Base-by-base conservation (phyloP, 225 moss, liverwort and hornwort genomes). In the Pseudoscleropodium purum region DNA sequence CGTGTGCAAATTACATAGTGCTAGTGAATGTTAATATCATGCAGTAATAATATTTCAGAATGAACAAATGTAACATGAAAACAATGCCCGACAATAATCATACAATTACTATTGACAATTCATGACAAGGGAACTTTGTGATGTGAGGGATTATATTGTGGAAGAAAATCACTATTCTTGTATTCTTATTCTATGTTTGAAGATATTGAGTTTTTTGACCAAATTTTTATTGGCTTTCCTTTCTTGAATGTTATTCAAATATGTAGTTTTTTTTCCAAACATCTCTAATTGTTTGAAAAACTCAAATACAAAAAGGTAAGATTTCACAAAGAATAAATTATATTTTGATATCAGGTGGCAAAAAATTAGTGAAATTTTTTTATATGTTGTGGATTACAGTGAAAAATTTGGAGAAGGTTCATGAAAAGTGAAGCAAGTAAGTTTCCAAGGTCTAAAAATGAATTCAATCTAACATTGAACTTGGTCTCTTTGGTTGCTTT, bases 271-370 rank as follows among this genome's bases (percentile, higher is more conserved):
- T 0, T 27, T 43, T 73, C 9, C 7, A 73, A 73, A 43, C 0
- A 2, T 73, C 9, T 27, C 3, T 3, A 43, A 16, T 16, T 27
- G 16, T 73, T 73, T 16, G 2, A 73, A 43, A 16, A 16, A 15
- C 5, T 27, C 5, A 27, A 73, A 15, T 73, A 3, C 3, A 15
- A 73, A 56, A 73, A 43, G 3, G 6, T 27, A 9, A 15, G 9
- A 27, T 41, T 72, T 43, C 0, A 0, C 9, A n/a, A 27, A 0
- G 10, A 0, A 27, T 17, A 0, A 27, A 16, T 0, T 41, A 0
- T 72, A 41, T 26, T 41, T 41, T 41, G 14, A 41, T 15, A 72
- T 26, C 7, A 15, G 9, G 9, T 41, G 15, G 9, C 41, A 26
- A 26, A 72, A 72, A 72, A 26, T 41, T 8, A 26, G 41, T 26